phyloP scores from a whole-genome alignment of 345 rosid genomes.

The Dimocarpus longan region DNA sequence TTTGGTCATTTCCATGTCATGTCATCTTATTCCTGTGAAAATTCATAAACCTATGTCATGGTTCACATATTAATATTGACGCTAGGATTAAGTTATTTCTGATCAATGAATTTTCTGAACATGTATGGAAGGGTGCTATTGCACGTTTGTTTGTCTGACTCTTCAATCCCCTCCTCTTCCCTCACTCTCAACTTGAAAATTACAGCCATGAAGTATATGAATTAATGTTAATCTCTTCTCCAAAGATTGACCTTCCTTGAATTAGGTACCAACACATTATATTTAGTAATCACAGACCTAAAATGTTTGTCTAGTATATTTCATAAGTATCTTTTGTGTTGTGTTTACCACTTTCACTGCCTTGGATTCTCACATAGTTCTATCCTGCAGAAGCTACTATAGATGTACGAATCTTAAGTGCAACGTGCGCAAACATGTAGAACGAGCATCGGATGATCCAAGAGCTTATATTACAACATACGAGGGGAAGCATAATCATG shows the following conservation, averaged over 20 bases:
- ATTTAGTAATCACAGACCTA: background rate
- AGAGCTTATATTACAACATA: slow-evolving; percentile 87
- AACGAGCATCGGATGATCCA: slow-evolving; percentile 89
- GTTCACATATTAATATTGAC: background rate
- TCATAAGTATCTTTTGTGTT: background rate
- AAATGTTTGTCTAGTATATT: background rate
- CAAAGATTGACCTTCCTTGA: background rate
- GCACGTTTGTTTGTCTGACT: background rate
- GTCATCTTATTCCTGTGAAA: background rate
- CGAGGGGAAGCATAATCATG: slow-evolving; percentile 93
- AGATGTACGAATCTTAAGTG: slow-evolving; percentile 82
- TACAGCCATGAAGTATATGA: background rate
- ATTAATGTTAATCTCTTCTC: slow-evolving; percentile 1
- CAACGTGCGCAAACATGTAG: slow-evolving; percentile 90
- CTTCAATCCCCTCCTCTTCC: background rate
- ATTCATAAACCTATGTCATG: background rate
- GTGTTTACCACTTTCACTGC: background rate
- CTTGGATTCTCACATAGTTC: slow-evolving; percentile 11
- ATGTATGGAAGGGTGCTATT: background rate
- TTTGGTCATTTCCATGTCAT: background rate
- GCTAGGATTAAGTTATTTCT: background rate
- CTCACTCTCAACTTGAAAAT: no score
- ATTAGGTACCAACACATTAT: slow-evolving; percentile 2
- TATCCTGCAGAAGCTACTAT: slow-evolving; percentile 78
- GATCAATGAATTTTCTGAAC: background rate